Evolutionary conservation across 345 rosid genomes (phyloP), one percentile per base, ranked within the genome.

Genomic region (Euphorbia tirucalli): DNA sequence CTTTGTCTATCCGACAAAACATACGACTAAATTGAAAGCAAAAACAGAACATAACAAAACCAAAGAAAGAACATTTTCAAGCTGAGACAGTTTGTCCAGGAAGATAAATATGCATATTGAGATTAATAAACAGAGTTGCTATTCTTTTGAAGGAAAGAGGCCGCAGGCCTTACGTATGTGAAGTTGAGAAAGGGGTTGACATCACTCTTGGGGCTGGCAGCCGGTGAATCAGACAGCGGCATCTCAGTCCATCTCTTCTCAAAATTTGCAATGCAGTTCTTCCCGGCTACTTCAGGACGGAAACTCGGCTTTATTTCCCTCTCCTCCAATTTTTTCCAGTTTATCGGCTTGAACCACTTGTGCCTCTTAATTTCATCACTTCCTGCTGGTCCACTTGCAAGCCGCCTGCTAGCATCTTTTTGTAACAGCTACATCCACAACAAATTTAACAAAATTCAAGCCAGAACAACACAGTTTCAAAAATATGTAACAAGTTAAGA

Each of bases 201-300:
- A 59, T 85, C 80, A 7, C 82, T 71, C 68, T 69, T 88, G 13
- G 97, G 97, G 76, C 95, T 89, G 54, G 80, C 89, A 67, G 88
- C 97, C 13, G 97, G 97, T 30, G 97, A 92, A 75, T 87, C 93
- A 6, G 71, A 66, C 66, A 90, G 65, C 19, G 96, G 84, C 99
- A 90, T 90, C 14, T 92, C 96, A 14, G 99, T 90, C 97, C 97
- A 90, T 56, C 78, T 77, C 74, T 80, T 92, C 67, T 89, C 97
- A 31, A 95, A 95, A 81, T 95, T 95, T 24, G 93, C 97, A 39
- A 87, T 85, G 85, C 99, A 92, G 25, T 81, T 90, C 57, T 79
- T 87, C 75, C 97, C 99, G 0, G 84, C 88, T 0, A 95, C 97
- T 41, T 88, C 83, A 2, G 99, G 97, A 10, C 83, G 82, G 75